phyloP scores from a whole-genome alignment of 441 rosid species.

The Viola pubescens region DNA sequence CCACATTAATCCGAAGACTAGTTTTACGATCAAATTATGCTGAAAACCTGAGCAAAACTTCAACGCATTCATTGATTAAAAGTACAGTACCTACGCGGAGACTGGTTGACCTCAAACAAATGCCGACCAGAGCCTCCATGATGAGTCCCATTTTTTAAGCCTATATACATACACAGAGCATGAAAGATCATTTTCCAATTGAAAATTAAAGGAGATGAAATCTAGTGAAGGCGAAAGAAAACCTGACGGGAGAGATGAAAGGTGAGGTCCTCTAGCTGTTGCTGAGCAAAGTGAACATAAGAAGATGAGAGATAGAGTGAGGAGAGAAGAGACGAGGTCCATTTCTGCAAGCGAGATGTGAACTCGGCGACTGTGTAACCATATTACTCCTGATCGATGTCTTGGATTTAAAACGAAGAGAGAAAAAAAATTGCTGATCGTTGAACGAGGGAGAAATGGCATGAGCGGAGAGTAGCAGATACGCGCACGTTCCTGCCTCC shows the following conservation, averaged over 20 bases:
- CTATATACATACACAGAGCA: neutral
- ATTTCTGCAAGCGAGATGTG: too few relatives aligned
- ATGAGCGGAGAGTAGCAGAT: too few relatives aligned
- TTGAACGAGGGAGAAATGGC: too few relatives aligned
- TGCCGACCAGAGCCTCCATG: neutral
- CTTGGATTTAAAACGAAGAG: too few relatives aligned
- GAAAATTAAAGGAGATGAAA: neutral
- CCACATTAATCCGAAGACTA: neutral
- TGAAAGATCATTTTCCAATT: neutral
- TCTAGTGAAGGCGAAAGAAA: neutral
- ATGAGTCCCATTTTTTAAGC: neutral
- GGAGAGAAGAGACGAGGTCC: neutral
- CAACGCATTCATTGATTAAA: neutral
- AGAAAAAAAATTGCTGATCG: too few relatives aligned
- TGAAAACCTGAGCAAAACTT: constrained; percentile 16
- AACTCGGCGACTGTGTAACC: too few relatives aligned
- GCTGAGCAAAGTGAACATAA: constrained; percentile 18
- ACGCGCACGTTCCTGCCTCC: too few relatives aligned
- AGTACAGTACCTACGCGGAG: neutral
- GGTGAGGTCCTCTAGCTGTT: constrained; percentile 40
- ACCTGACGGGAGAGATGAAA: constrained; percentile 27
- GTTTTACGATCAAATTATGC: neutral
- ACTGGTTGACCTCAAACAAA: neutral
- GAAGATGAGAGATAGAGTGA: constrained; percentile 17
- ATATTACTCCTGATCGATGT: too few relatives aligned